These are phyloP conservation scores for Pleurotus pulmonarius DNA, from an alignment of 768 basidiomycete species.

Conservation along the genomic window DNA sequence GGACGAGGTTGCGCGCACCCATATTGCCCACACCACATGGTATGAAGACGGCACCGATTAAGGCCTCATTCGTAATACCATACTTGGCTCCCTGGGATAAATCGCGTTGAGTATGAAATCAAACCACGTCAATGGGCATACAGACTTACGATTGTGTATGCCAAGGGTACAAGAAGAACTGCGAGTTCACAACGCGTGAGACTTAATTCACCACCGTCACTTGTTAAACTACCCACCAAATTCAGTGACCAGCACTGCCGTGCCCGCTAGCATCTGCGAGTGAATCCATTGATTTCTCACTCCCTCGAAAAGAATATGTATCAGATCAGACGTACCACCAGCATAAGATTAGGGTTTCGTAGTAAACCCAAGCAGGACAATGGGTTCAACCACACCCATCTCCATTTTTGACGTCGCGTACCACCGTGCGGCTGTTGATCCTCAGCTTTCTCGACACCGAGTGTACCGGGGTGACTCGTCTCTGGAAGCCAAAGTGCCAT, in stretches of 20 bases:
- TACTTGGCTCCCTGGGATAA: conserved; percentile 36
- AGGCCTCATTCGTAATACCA: conserved; percentile 34
- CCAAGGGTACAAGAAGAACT: conserved; percentile 39
- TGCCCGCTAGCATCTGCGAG: neutral
- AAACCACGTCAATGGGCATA: neutral
- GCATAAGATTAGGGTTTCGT: conserved; percentile 55
- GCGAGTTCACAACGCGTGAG: neutral
- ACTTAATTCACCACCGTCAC: no score
- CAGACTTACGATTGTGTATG: conserved; percentile 45
- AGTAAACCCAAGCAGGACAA: conserved; percentile 46
- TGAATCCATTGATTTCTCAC: neutral
- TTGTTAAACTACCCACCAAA: conserved; percentile 27
- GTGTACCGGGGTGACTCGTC: conserved; percentile 58
- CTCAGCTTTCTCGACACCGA: conserved; percentile 46
- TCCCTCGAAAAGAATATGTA: no score
- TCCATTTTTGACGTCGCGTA: conserved; percentile 6
- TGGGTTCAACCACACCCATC: conserved; percentile 55
- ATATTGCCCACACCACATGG: conserved; percentile 39
- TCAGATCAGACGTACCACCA: conserved; percentile 43
- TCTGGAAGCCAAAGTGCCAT: conserved; percentile 54
- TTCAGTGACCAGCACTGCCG: conserved; percentile 27
- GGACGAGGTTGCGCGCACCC: conserved; percentile 19
- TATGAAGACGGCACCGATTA: conserved; percentile 38
- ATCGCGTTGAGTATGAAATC: neutral
- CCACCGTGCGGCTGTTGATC: neutral